Evolutionary conservation across 2,329 filamentous ascomycete genomes (phyloP).

Genomic region (Monosporascus sp.): DNA sequence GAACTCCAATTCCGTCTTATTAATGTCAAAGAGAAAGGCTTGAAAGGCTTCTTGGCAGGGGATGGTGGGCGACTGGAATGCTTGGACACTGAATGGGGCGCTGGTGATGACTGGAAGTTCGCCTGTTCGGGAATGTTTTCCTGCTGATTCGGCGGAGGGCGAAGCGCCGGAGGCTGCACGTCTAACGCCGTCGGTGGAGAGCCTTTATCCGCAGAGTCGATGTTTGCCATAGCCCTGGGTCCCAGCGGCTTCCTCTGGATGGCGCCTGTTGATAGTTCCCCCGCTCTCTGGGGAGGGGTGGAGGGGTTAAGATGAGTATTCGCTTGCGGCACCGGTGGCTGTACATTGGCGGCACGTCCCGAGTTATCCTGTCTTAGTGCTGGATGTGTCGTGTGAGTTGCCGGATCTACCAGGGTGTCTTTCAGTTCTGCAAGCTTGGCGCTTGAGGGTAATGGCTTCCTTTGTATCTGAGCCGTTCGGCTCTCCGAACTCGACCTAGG

Average conservation of each 20-base stretch:
- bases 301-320: conserved; percentile 1
- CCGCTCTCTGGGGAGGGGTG: conserved; percentile 1
- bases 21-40: conserved; percentile 53
- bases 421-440: conserved; percentile 4
- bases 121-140: conserved; percentile 1
- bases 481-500: conserved; percentile 41
- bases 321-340: conserved; percentile 11
- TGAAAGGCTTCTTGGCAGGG: conserved; percentile 24
- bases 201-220: conserved; percentile 4
- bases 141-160: conserved; percentile 3
- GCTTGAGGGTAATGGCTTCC: conserved; percentile 43
- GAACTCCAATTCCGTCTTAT: conserved; percentile 70
- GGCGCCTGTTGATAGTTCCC: conserved; percentile 1
- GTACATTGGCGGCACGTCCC: conserved; percentile 1
- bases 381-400: conserved; percentile 3
- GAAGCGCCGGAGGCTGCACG: conserved; percentile 7
- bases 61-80: conserved; percentile 2
- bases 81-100: conserved; percentile 12
- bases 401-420: conserved; percentile 4
- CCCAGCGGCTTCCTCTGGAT: conserved; percentile 16
- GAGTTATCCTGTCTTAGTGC: conserved; percentile 19
- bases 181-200: conserved; percentile 4
- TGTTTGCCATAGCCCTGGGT: conserved; percentile 7
- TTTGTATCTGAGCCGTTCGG: conserved; percentile 37
- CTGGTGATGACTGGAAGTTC: conserved; percentile 9